Evolutionary conservation across 2,329 filamentous ascomycete species (phyloP).

Genomic region (Pseudonectria foliicola): DNA sequence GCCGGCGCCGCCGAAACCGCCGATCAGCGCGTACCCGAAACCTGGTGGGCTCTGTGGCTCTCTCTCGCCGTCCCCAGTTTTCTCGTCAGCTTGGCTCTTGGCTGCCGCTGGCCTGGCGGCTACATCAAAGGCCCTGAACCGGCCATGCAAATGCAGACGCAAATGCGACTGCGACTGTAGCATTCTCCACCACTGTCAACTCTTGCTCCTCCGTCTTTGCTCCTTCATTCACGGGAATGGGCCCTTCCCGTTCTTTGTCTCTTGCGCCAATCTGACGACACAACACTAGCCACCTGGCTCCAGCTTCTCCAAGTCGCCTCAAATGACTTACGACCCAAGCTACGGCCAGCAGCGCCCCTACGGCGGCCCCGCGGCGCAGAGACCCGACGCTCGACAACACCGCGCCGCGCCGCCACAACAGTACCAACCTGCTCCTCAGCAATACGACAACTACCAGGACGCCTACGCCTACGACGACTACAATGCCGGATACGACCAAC

Average conservation of each 20-base stretch:
- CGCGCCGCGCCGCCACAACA: constrained; percentile 24
- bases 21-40: constrained; percentile 17
- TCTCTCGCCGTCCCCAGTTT: too few species aligned
- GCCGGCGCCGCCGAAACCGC: constrained; percentile 10
- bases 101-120: too few species aligned
- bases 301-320: constrained; percentile 2
- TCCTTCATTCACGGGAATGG: too few species aligned
- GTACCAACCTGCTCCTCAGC: constrained; percentile 29
- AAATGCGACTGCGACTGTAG: too few species aligned
- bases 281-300: not conserved
- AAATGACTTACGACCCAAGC: constrained; percentile 47
- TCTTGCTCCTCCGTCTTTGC: too few species aligned
- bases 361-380: constrained; percentile 37
- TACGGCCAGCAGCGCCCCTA: constrained; percentile 41
- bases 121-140: too few species aligned
- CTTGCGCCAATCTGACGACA: too few species aligned
- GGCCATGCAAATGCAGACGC: too few species aligned
- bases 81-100: too few species aligned
- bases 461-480: constrained; percentile 40
- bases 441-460: constrained; percentile 41
- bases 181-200: too few species aligned
- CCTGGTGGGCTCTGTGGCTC: too few species aligned
- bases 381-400: constrained; percentile 32
- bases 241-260: too few species aligned
- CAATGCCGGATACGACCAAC: constrained; percentile 33